Evolutionary conservation across 108 stramenopile genomes (phyloP), one percentile per base, ranked within the genome.

Genomic region (Parietichytrium sp.): DNA sequence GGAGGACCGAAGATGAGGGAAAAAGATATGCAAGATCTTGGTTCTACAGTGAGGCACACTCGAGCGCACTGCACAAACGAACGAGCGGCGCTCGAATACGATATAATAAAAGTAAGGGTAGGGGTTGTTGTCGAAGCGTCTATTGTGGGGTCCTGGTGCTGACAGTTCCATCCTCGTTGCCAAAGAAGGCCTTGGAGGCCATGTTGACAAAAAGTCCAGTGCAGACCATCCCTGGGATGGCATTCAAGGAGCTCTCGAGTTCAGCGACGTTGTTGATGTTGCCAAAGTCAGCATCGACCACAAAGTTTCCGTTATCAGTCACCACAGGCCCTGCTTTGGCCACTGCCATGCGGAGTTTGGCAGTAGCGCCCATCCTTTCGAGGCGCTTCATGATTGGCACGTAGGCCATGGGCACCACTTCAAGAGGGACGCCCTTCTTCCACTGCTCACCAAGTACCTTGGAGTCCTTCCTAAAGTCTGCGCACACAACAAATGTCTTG

Each of bases 171-270:
- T 98, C 95, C 12, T 84, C 80, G 54, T 96, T 94, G 36, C 97
- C 98, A 83, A 98, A 95, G 78, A 98, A 96, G 49, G 95, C 96
- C 49, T 94, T 95, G 31, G 94, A 94, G 16, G 97, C 91, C 96
- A 99, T 97, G 61, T 93, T 95, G 72, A 93, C 92, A 88, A 99
- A 99, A 47, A 99, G 88, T 29, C 98, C 98, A 87, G 98, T 96
- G 72, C 98, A 97, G 16, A 98, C 97, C 49, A 98, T 96, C 16
- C 98, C 97, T 20, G 93, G 93, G 12, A 93, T 95, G 82, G 92
- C 93, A 88, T 96, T 96, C 51, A 99, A 82, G 80, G 95, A 93
- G 8, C 23, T 25, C 15, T 95, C 95, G 89, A 94, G 91, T 52
- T 83, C 88, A 47, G 87, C 84, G 23, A 93, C 91, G 85, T 98